Percentiles rank a stretch among this genome's conserved stretches.
phyloP scores from a whole-genome alignment of 257 asterid genomes.

The Solanum virginianum region DNA sequence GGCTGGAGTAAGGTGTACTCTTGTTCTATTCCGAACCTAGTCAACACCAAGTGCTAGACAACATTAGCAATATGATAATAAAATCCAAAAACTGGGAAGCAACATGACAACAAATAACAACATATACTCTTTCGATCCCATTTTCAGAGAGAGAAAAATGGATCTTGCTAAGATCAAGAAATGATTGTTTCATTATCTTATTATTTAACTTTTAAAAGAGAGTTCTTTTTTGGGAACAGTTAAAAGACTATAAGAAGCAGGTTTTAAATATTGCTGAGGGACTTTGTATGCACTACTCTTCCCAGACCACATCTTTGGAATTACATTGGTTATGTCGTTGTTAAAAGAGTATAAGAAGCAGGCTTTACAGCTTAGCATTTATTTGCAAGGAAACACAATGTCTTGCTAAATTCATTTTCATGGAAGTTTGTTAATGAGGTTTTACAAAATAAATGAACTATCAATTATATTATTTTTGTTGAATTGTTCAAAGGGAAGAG shows the following conservation, averaged over 20 bases:
- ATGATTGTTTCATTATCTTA: background rate
- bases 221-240: background rate
- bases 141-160: background rate
- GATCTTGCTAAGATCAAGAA: background rate
- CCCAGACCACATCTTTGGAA: background rate
- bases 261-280: background rate
- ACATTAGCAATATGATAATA: background rate
- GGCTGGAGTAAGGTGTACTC: conserved; percentile 83
- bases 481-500: background rate
- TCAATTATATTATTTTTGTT: background rate
- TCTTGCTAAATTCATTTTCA: background rate
- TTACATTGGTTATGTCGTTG: background rate
- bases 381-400: background rate
- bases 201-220: background rate
- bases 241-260: background rate
- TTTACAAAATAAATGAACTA: background rate
- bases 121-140: background rate
- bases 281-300: background rate
- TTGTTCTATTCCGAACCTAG: conserved; percentile 92
- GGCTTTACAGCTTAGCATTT: background rate
- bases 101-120: background rate
- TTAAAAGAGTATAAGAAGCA: background rate
- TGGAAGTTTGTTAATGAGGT: background rate
- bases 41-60: conserved; percentile 3
- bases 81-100: background rate